phyloP scores from a whole-genome alignment of 495 filamentous ascomycete genomes.

The Tuber umbilicatum region DNA sequence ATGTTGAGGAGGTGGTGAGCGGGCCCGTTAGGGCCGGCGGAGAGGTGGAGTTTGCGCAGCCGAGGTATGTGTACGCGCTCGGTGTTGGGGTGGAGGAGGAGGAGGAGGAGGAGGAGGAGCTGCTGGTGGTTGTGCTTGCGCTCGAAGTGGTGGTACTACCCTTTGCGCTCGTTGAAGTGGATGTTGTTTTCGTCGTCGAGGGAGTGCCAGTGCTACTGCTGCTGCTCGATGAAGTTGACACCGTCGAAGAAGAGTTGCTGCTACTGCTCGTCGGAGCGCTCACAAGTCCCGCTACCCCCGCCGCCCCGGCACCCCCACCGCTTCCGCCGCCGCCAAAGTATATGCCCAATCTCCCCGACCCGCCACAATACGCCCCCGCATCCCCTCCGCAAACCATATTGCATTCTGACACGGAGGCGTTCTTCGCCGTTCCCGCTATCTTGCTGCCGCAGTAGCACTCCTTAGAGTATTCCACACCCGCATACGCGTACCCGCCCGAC shows the following conservation, averaged over 20 bases:
- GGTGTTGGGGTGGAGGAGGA: constrained; percentile 9
- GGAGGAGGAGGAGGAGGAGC: not conserved
- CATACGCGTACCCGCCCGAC: constrained; percentile 48
- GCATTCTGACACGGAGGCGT: constrained; percentile 11
- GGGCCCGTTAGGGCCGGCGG: constrained; percentile 46
- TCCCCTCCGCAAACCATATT: constrained; percentile 31
- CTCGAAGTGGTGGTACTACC: not conserved
- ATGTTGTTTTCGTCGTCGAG: not conserved
- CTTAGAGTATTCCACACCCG: constrained; percentile 29
- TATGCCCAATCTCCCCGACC: constrained; percentile 12
- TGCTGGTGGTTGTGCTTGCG: not conserved
- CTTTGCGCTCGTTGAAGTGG: not conserved
- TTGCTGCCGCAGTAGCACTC: constrained; percentile 44
- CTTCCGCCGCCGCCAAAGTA: constrained; percentile 9
- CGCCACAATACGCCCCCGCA: constrained; percentile 23
- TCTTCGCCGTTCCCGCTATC: constrained; percentile 24
- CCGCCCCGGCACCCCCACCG: not conserved
- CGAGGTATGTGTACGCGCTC: constrained; percentile 40
- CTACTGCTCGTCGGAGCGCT: not conserved
- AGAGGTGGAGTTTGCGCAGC: constrained; percentile 54
- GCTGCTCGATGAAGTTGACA: not conserved
- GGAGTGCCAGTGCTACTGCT: not conserved
- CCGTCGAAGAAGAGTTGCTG: not conserved
- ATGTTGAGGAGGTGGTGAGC: constrained; percentile 11
- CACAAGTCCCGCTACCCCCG: not conserved